These are phyloP conservation scores for Cucurbita maxima DNA, from an alignment of 306 rosid genomes.

Conservation along the genomic window DNA sequence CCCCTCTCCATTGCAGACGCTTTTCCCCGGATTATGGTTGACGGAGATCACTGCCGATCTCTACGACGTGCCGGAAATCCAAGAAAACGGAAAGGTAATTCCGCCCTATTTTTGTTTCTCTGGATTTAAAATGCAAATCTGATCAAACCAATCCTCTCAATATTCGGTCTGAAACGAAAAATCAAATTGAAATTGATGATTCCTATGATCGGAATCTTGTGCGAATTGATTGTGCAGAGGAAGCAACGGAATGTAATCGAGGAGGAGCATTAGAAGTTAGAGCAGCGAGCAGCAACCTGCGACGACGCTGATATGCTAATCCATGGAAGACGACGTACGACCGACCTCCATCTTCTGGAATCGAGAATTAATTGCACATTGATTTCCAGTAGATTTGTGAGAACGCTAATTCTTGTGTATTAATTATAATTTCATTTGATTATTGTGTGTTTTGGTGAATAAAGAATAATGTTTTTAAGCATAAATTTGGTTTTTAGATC, in stretches of 20 bases:
- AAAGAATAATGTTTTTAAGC: not conserved
- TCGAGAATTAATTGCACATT: not conserved
- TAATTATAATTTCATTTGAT: conserved; percentile 4
- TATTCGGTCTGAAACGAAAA: no score
- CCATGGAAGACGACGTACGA: not conserved
- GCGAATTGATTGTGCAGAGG: not conserved
- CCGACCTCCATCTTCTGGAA: not conserved
- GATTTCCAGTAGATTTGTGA: not conserved
- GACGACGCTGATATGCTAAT: not conserved
- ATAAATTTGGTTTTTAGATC: no score
- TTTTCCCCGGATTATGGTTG: conserved; percentile 69
- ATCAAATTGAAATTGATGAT: no score
- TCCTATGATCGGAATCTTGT: not conserved
- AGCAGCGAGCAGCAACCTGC: not conserved
- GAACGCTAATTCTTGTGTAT: conserved; percentile 1
- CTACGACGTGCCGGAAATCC: conserved; percentile 46
- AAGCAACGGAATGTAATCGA: not conserved
- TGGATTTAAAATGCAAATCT: not conserved
- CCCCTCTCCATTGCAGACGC: conserved; percentile 19
- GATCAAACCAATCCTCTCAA: not conserved
- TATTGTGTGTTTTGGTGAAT: not conserved
- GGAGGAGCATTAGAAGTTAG: not conserved
- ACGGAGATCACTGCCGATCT: conserved; percentile 49
- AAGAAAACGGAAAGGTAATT: conserved; percentile 49
- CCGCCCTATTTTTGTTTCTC: not conserved